Percentiles rank a stretch among this genome's conserved stretches.
Evolutionary conservation across 768 basidiomycete species (phyloP).

Genomic region (Nidularia pulvinata): DNA sequence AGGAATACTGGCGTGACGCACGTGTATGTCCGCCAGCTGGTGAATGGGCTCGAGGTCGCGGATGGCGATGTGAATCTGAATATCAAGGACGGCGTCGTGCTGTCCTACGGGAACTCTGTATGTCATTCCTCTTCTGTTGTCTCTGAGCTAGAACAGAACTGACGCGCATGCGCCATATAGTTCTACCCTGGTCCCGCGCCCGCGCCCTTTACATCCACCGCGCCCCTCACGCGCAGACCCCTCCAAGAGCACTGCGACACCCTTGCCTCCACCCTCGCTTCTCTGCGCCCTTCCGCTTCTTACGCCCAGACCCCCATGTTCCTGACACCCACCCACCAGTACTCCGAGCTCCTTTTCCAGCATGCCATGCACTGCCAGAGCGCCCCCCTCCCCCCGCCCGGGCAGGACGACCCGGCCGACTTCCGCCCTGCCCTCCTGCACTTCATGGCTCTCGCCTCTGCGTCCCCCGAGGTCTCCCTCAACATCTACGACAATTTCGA

Average conservation of each 20-base stretch:
- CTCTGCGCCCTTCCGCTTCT: slow-evolving; percentile 16
- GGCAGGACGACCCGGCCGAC: slow-evolving; percentile 29
- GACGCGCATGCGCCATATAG: too few relatives aligned
- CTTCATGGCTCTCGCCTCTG: slow-evolving; percentile 81
- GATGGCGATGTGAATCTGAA: slow-evolving; percentile 96
- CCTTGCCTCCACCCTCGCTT: slow-evolving; percentile 28
- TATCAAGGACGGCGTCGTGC: slow-evolving; percentile 77
- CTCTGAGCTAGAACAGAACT: too few relatives aligned
- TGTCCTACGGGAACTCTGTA: slow-evolving; percentile 90
- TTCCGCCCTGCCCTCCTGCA: slow-evolving; percentile 63
- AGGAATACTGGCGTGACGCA: slow-evolving; percentile 84
- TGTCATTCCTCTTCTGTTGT: too few relatives aligned
- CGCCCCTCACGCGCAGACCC: slow-evolving; percentile 41
- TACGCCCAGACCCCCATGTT: slow-evolving; percentile 35
- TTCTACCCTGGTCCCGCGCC: slow-evolving; percentile 75
- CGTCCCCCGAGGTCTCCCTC: slow-evolving; percentile 38
- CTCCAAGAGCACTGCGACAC: slow-evolving; percentile 46
- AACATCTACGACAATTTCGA: slow-evolving; percentile 53
- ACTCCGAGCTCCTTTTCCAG: slow-evolving; percentile 44
- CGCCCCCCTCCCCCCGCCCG: slow-evolving; percentile 24
- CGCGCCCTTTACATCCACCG: slow-evolving; percentile 15
- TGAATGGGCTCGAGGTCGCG: slow-evolving; percentile 85
- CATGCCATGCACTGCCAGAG: slow-evolving; percentile 46
- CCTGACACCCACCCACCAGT: slow-evolving; percentile 7
- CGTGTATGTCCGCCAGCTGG: slow-evolving; percentile 82